Base-by-base conservation (phyloP, 2,329 filamentous ascomycete genomes). In the Fusarium transvaalense region DNA sequence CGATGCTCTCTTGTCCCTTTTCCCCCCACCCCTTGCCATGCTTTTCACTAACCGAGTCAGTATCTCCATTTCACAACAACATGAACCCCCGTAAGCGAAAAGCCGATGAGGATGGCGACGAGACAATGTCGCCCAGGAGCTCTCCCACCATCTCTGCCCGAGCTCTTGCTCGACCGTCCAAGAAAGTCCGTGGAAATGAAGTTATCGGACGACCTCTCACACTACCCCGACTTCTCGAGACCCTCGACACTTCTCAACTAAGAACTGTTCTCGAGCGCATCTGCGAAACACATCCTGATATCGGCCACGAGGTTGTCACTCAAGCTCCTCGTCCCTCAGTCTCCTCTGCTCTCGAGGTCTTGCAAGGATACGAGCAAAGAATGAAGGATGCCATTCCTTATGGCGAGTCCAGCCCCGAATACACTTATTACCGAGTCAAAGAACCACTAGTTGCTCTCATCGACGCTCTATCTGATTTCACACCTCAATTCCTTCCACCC, bases 401-500 rank as follows among this genome's bases (percentile, higher is more conserved):
- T 73, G 93, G 93, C 76, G 91, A 94, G 71, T 87, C 91, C 14
- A 92, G 89, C 61, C 93, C 94, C 41, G 95, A 98, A 78, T 98
- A 98, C 81, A 91, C 93, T 51, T 99, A 97, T 79, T 97, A 97
- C 77, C 89, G 96, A 73, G 92, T 98, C 56, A 93, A 91, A 72
- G 91, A 94, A 69, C 88, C 91, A 37, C 85, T 98, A 19, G 83
- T 89, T 27, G 90, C 93, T 60, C 86, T 99, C 25, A 88, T 97
- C 62, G 93, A 97, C 61, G 94, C 96, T 42, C 85, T 99, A 43
- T 91, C 91, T 77, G 96, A 99, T 76, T 99, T 97, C 77, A 98
- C 94, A 1, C 93, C 94, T 6, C 94, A 98, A 78, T 99, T 97
- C 75, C 88, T 99, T 4, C 96, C 96, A 14, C 96, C 96, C 0